Base-by-base conservation (phyloP, 345 rosid species). In the Mercurialis annua region DNA sequence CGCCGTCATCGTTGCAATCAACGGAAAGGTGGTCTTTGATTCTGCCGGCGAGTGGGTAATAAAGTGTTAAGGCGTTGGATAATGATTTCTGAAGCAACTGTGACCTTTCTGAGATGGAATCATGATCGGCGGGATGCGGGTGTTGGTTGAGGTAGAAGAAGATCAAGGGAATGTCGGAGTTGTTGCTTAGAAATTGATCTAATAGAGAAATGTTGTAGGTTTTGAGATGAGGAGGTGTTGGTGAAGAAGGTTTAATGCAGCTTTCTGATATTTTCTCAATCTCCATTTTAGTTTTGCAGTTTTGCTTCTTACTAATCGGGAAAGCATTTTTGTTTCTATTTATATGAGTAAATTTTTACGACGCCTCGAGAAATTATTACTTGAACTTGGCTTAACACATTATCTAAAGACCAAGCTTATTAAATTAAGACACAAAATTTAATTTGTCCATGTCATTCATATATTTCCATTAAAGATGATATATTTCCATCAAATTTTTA, bases 221-320 rank as follows among this genome's bases (percentile, higher is more conserved):
- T 53, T 53, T 53, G 2, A 53, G 16, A 33, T 53, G 58, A 26
- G 58, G 33, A 24, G 33, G 58, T 53, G 58, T 53, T 53, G 33
- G 58, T 26, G 58, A 53, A 23, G 33, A 24, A 1, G 58, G 58
- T 26, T 53, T 53, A 24, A 24, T 53, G 58, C 5, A 24, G 5
- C 14, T 53, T 26, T 53, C 18, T 9, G 33, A 51, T 20, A 53
- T 53, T 1, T 10, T 53, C 26, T 26, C 31, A 0, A 53, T 15
- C 26, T 53, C 58, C 58, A 53, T 53, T 53, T 52, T 51, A n/a
- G n/a, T n/a, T n/a, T n/a, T n/a, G 40, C 40, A 34, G 40, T 9
- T 34, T 34, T 34, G 40, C 4, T 34, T 34, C n/a, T n/a, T n/a
- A n/a, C n/a, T n/a, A n/a, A n/a, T n/a, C n/a, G n/a, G n/a, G n/a